Percentiles rank a stretch among this genome's conserved stretches.
These are phyloP conservation scores for Sanghuangporus baumii DNA, from an alignment of 1,284 basidiomycete genomes.

Conservation along the genomic window DNA sequence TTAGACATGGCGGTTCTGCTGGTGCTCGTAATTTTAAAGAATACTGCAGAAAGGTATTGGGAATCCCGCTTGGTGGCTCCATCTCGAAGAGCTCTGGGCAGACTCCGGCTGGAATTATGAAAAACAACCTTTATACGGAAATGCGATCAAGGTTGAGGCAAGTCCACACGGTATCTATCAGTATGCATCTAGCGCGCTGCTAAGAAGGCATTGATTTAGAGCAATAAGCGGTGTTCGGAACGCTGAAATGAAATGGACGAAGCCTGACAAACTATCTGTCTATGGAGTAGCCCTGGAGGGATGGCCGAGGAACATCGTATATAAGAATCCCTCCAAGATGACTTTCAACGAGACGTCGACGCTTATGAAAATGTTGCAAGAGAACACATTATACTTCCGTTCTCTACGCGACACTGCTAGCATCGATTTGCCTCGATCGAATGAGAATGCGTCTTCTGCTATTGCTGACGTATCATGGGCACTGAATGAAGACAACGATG, in stretches of 20 bases:
- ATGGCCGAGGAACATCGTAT: conserved; percentile 53
- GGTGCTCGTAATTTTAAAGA: conserved; percentile 52
- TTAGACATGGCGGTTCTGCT: conserved; percentile 49
- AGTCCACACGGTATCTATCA: conserved; percentile 14
- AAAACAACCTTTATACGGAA: conserved; percentile 46
- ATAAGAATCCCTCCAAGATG: conserved; percentile 54
- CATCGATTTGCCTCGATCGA: neutral
- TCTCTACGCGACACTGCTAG: neutral
- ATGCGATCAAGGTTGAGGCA: conserved; percentile 50
- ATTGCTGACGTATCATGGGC: conserved; percentile 13
- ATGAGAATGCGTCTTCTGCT: neutral
- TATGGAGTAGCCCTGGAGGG: conserved; percentile 58
- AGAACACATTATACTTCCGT: conserved; percentile 4
- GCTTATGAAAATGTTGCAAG: conserved; percentile 7
- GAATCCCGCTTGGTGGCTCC: neutral
- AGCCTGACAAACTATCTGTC: conserved; percentile 44
- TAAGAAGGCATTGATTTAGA: conserved; percentile 28
- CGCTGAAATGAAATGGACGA: conserved; percentile 72
- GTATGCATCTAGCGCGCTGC: neutral
- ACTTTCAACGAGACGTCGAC: conserved; percentile 25
- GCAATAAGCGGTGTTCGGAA: conserved; percentile 48
- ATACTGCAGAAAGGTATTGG: conserved; percentile 29
- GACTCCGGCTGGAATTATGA: conserved; percentile 35
- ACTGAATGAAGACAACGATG: neutral
- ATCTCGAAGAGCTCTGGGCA: conserved; percentile 21